These are phyloP conservation scores for Podospora pseudoanserina DNA, from an alignment of 495 filamentous ascomycete genomes.

Conservation along the genomic window DNA sequence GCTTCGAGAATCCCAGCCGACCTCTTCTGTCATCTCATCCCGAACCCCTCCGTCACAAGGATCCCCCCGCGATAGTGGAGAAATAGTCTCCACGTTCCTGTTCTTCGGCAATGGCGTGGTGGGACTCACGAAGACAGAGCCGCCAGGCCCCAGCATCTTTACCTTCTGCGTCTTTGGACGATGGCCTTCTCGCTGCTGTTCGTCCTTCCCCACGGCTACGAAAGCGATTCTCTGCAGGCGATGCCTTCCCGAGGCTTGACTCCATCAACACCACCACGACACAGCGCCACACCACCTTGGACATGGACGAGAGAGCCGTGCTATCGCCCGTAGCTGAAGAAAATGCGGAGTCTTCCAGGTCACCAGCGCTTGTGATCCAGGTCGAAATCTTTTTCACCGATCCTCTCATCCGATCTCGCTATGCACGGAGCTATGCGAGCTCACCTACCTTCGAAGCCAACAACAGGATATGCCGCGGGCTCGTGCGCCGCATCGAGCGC, in stretches of 20 bases:
- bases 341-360: slow-evolving; percentile 7
- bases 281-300: slow-evolving; percentile 6
- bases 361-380: slow-evolving; percentile 33
- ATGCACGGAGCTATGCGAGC: slow-evolving; percentile 40
- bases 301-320: slow-evolving; percentile 28
- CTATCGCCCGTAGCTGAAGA: slow-evolving; percentile 29
- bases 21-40: slow-evolving; percentile 10
- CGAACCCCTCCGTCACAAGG: slow-evolving; percentile 3
- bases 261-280: not conserved
- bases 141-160: slow-evolving; percentile 2
- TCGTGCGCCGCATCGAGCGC: slow-evolving; percentile 46
- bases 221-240: slow-evolving; percentile 23
- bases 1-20: slow-evolving; percentile 7
- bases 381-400: slow-evolving; percentile 45
- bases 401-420: slow-evolving; percentile 37
- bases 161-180: not conserved
- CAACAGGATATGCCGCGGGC: slow-evolving; percentile 39
- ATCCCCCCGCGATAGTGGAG: slow-evolving; percentile 9
- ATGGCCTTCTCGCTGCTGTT: not conserved
- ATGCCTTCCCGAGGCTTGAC: slow-evolving; percentile 26
- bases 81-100: slow-evolving; percentile 2
- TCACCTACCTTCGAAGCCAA: slow-evolving; percentile 39
- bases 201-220: slow-evolving; percentile 8
- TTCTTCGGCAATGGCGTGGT: slow-evolving; percentile 29
- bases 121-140: slow-evolving; percentile 20